Evolutionary conservation across 164 flowering plant genomes (phyloP), one percentile per base, ranked within the genome.

Genomic region (Stephania cephalantha): DNA sequence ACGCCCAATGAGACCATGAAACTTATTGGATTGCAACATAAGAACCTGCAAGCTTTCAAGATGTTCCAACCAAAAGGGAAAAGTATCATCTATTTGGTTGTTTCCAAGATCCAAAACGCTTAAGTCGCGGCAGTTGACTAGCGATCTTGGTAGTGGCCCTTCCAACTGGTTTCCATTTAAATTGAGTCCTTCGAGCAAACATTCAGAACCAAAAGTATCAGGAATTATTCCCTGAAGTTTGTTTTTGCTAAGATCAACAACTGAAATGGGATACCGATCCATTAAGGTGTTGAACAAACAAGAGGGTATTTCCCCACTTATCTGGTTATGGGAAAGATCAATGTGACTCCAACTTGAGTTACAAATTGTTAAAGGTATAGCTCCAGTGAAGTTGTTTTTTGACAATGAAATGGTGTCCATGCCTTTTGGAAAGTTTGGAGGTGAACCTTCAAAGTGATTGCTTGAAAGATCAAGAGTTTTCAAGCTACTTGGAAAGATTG

Each of bases 71-170:
- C 68, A 68, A 69, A 78, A 88, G 6, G 95, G 94, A 74, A 87
- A 92, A 0, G 6, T 68, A 53, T 80, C 90, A 8, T 52, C 65
- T 4, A 92, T 72, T 30, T 30, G 42, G 63, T 92, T 92, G 77
- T 80, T 85, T 10, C 92, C 95, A 48, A 90, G 73, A 70, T 87
- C 81, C 22, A 91, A 75, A 53, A 88, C 89, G 80, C 88, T 85
- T 31, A 93, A 74, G 20, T 6, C 11, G 8, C 2, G 61, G 79
- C 95, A 91, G 17, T 85, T 87, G 71, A 75, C 66, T 70, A 93
- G 78, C 30, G 93, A 80, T 29, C 17, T 64, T n/a, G 96, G 91
- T 46, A 93, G 17, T 44, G 64, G 45, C 9, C 94, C 96, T 50
- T 73, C 73, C 22, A 91, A 53, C 5, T 0, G 17, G 73, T 92